Percentiles rank a stretch among this genome's conserved stretches.
phyloP scores from a whole-genome alignment of 495 filamentous ascomycete species.

The Annulohypoxylon bovei region DNA sequence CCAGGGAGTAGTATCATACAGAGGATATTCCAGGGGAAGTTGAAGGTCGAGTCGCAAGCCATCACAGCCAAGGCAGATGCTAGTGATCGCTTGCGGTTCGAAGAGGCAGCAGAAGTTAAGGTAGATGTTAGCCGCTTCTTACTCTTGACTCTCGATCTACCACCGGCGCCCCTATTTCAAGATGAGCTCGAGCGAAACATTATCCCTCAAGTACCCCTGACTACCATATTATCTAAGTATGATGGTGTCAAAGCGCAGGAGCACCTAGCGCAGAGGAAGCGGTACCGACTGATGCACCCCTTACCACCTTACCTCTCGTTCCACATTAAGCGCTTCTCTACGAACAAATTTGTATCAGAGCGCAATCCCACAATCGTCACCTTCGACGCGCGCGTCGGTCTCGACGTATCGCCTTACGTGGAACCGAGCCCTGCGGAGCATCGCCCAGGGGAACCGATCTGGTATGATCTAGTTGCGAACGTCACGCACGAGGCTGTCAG shows the following conservation, averaged over 20 bases:
- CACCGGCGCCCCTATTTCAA: constrained; percentile 94
- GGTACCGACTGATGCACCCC: constrained; percentile 91
- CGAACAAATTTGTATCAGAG: constrained; percentile 95
- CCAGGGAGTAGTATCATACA: constrained; percentile 85
- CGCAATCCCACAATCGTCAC: constrained; percentile 98
- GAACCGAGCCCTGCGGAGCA: constrained; percentile 55
- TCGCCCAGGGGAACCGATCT: constrained; percentile 84
- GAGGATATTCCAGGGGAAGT: constrained; percentile 88
- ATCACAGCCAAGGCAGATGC: constrained; percentile 93
- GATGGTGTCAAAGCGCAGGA: constrained; percentile 90
- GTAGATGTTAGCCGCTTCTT: constrained; percentile 80
- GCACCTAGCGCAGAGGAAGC: constrained; percentile 81
- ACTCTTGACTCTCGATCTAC: constrained; percentile 91
- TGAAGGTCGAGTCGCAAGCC: constrained; percentile 91
- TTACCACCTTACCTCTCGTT: constrained; percentile 92
- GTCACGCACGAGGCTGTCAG: constrained; percentile 91
- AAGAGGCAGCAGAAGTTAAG: constrained; percentile 85
- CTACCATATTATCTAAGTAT: constrained; percentile 92
- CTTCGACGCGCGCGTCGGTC: constrained; percentile 76
- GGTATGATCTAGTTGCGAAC: constrained; percentile 97
- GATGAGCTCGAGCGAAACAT: constrained; percentile 90
- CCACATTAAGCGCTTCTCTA: constrained; percentile 95
- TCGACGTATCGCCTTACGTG: constrained; percentile 91
- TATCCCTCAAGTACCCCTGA: constrained; percentile 93
- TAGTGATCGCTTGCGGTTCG: constrained; percentile 89